Base-by-base conservation (phyloP, 1,284 basidiomycete genomes). In the Tylopilus microsporus region DNA sequence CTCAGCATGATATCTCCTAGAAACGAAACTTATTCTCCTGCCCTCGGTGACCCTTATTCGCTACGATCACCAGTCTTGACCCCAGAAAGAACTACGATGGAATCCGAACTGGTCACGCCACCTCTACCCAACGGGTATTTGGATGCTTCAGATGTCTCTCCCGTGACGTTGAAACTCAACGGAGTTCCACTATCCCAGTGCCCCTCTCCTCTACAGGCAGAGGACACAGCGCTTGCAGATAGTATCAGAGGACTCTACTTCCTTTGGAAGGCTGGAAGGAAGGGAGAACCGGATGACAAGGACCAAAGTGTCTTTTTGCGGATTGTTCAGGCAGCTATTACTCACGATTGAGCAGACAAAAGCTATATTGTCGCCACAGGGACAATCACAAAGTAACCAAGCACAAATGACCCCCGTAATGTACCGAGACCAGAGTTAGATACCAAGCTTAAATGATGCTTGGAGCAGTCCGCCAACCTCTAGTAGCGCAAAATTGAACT, bases 191-290 rank as follows among this genome's bases (percentile, higher is more conserved):
- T 59, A 47, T 47, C 55, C 9, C 48, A 57, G 15, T 56, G n/a
- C 19, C 41, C 7, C 12, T 21, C 49, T 48, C 54, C 18, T 41
- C 21, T 32, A 36, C 49, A 48, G 25, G 51, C 60, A 42, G 62
- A 63, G 48, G 64, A 67, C 39, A 62, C 53, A 41, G 62, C 65
- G 15, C 57, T 65, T 16, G 62, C 66, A 4, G 62, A 75, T 61
- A 63, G 75, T 58, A 62, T 76, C 66, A 73, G 68, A 64, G 59
- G 75, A 52, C 56, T 74, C 60, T 58, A 76, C 65, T 60, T 58
- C 43, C 71, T 70, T 25, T 70, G 69, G 69, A 70, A 62, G 55
- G 57, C 61, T 2, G 66, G 68, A 37, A 62, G 58, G 51, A 65
- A 59, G 53, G 68, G 59, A 32, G 60, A 60, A 16, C 21, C 39